Percentiles rank a stretch among this genome's conserved stretches.
Conservation (phyloP, 169 alveolate genomes). For the Cardiosporidium cionae region DNA sequence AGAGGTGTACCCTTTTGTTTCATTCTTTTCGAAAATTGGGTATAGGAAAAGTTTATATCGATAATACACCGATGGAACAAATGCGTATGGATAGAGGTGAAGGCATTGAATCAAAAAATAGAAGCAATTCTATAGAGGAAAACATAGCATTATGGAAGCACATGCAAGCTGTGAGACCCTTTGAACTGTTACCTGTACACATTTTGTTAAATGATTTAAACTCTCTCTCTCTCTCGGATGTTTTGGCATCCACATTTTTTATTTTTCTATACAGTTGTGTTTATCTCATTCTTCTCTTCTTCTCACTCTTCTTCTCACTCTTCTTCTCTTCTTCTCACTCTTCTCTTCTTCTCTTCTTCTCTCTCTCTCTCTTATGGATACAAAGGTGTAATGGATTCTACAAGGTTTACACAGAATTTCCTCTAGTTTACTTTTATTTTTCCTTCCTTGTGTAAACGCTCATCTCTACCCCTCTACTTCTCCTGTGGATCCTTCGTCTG, state of each 20-base stretch:
- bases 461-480: not conserved
- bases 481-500: not conserved
- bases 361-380: not conserved
- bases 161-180: slow-evolving; percentile 56
- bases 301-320: not conserved
- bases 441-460: not conserved
- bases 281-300: not conserved
- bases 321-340: not conserved
- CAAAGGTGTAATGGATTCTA: too few species aligned
- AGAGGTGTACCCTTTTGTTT: too few species aligned
- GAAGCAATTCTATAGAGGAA: slow-evolving; percentile 78
- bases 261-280: not conserved
- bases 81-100: slow-evolving; percentile 93
- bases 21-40: not conserved
- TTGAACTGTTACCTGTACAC: too few species aligned
- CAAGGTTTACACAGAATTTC: too few species aligned
- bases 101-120: slow-evolving; percentile 75
- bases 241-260: too few species aligned
- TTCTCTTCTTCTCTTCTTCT: not conserved
- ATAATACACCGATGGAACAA: slow-evolving; percentile 87
- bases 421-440: too few species aligned
- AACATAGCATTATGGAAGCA: slow-evolving; percentile 79
- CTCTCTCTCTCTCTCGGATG: too few species aligned
- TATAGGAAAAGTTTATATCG: slow-evolving; percentile 88
- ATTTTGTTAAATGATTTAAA: too few species aligned